Evolutionary conservation across 2,329 filamentous ascomycete genomes (phyloP), one percentile per base, ranked within the genome.

Genomic region (Xylariaceae sp.): DNA sequence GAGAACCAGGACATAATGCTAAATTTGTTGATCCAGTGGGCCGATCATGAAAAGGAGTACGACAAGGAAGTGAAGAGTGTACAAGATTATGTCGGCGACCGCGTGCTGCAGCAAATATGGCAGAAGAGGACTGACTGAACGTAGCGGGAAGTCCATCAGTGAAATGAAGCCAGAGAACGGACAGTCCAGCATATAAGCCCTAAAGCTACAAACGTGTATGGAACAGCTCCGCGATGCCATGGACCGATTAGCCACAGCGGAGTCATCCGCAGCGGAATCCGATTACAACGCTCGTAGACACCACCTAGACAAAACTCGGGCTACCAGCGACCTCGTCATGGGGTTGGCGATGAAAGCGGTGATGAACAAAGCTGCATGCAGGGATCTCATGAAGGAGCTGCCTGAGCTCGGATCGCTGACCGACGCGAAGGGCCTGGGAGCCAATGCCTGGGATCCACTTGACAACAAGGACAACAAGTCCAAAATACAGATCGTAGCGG

Each of bases 81-180:
- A 24, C 47, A 35, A 26, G 26, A 35, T 13, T 55, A 55, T 35
- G 44, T 38, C 28, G 39, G 36, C 14, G 31, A 31, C 5, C 32
- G 37, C 19, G 31, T 47, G 11, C 45, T 55, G 12, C 43, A 46
- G 26, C 43, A 43, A n/a, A 45, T 55, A 14, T 56, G 55, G 55
- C 38, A 37, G 13, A 40, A 45, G 32, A 55, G 43, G 33, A 40
- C 49, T 9, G 8, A 23, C 21, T 8, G 42, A 43, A 19, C 32
- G 39, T 8, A 44, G 43, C 21, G 23, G 26, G 19, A 42, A 42
- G 18, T 32, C 38, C 30, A 45, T 39, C 29, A 31, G 19, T 14
- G 39, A 33, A 8, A 36, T 46, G 12, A 35, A 32, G 5, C 29
- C 43, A 33, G 37, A 46, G 27, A 23, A 36, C 16, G 39, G 45